These are phyloP conservation scores for Candida piceae DNA, from an alignment of 805 yeast species.

Conservation along the genomic window DNA sequence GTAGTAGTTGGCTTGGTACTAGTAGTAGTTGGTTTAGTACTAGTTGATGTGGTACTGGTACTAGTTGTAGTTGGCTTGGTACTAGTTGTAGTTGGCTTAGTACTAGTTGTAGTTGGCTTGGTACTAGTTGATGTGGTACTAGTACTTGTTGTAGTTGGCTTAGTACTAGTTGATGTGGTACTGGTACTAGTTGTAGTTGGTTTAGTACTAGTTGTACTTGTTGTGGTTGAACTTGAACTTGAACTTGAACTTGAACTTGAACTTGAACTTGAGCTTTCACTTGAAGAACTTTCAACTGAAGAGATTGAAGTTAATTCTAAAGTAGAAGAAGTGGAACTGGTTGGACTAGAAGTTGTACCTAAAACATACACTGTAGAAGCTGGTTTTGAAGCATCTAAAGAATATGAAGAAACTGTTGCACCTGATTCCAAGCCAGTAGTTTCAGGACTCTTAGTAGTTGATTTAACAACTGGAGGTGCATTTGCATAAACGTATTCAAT, in stretches of 20 bases:
- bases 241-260: too few relatives aligned
- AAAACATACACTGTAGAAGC: neutral
- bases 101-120: conserved; percentile 10
- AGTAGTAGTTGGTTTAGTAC: conserved; percentile 17
- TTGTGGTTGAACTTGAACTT: conserved; percentile 15
- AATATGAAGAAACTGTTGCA: too few relatives aligned
- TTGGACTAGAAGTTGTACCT: neutral
- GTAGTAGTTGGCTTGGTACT: conserved; percentile 7
- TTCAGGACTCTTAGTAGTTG: too few relatives aligned
- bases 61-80: conserved; percentile 7
- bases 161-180: conserved; percentile 5
- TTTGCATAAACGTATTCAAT: conserved; percentile 13
- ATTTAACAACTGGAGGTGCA: neutral
- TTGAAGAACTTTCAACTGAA: conserved; percentile 5
- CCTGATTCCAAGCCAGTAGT: too few relatives aligned
- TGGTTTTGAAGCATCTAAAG: too few relatives aligned
- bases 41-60: conserved; percentile 4
- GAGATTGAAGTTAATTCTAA: too few relatives aligned
- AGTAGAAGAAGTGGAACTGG: too few relatives aligned
- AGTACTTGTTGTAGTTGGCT: too few relatives aligned
- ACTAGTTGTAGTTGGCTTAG: conserved; percentile 5
- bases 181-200: conserved; percentile 18
- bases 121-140: conserved; percentile 15
- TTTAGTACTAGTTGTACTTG: conserved; percentile 7
- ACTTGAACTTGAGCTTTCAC: conserved; percentile 10